Percentiles rank a stretch among this genome's conserved stretches.
These are phyloP conservation scores for Hirsutella minnesotensis DNA, from an alignment of 2,329 filamentous ascomycete genomes.

Conservation along the genomic window DNA sequence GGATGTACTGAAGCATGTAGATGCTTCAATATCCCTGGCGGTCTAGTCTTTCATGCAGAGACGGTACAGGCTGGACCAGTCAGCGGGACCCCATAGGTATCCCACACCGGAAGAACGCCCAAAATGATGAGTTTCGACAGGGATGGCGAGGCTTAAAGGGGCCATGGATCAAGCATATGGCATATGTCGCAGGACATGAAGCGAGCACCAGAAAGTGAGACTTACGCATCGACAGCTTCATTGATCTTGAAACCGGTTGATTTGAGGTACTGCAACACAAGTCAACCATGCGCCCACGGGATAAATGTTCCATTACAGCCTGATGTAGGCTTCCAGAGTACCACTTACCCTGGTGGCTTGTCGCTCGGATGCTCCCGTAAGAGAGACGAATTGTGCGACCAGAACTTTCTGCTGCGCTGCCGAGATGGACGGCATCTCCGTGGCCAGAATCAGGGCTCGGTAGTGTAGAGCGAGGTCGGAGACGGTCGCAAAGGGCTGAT, in stretches of 20 bases:
- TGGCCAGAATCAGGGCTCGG: neutral
- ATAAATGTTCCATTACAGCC: too few species aligned
- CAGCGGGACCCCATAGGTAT: slow-evolving; percentile 20
- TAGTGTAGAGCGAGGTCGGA: neutral
- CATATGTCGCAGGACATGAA: neutral
- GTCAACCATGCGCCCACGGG: too few species aligned
- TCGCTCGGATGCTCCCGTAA: slow-evolving; percentile 32
- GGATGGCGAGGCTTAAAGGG: neutral
- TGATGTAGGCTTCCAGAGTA: too few species aligned
- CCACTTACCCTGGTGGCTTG: slow-evolving; percentile 33
- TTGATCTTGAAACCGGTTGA: slow-evolving; percentile 37
- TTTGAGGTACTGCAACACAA: slow-evolving; percentile 33
- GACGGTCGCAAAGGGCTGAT: too few species aligned
- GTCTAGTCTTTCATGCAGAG: too few species aligned
- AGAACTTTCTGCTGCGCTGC: slow-evolving; percentile 27
- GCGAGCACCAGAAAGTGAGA: slow-evolving; percentile 12
- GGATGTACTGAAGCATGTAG: too few species aligned
- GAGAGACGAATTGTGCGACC: slow-evolving; percentile 27
- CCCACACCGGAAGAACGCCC: slow-evolving; percentile 8
- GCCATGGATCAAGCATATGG: slow-evolving; percentile 1
- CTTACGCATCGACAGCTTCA: slow-evolving; percentile 46
- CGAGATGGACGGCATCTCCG: slow-evolving; percentile 25
- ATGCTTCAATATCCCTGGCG: too few species aligned
- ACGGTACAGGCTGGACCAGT: slow-evolving; percentile 14
- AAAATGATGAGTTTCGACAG: neutral